Conservation (phyloP, 306 rosid species). For the Astragalus glycyphyllos region DNA sequence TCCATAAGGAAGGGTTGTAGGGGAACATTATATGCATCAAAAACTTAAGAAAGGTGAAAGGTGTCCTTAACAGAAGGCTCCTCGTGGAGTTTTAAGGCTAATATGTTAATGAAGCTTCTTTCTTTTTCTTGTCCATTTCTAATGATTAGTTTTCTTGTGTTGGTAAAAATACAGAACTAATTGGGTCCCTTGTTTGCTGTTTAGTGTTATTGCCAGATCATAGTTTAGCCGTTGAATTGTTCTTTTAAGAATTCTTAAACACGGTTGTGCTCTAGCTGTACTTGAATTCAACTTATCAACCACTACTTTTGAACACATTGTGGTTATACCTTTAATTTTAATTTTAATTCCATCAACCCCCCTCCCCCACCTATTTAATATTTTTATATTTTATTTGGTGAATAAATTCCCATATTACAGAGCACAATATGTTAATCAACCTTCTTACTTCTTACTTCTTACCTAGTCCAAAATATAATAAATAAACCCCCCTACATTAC, state of each 20-base stretch:
- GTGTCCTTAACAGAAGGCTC: slow-evolving; percentile 31
- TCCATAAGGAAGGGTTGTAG: slow-evolving; percentile 46
- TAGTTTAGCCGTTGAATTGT: slow-evolving; percentile 38
- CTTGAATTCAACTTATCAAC: slow-evolving; percentile 45
- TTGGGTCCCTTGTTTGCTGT: slow-evolving; percentile 49
- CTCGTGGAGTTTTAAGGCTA: neutral
- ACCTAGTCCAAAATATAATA: too few species aligned
- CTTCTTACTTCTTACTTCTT: too few species aligned
- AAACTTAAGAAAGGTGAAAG: slow-evolving; percentile 21
- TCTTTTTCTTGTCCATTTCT: neutral
- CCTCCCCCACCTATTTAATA: neutral
- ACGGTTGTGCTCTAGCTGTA: slow-evolving; percentile 42
- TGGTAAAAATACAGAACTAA: slow-evolving; percentile 34
- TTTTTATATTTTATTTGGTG: neutral
- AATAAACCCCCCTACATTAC: too few species aligned
- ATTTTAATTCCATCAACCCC: slow-evolving; percentile 2
- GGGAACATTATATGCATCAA: slow-evolving; percentile 33
- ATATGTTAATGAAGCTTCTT: slow-evolving; percentile 37
- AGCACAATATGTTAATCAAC: too few species aligned
- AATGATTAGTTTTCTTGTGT: slow-evolving; percentile 15
- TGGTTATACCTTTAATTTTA: neutral
- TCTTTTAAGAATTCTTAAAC: slow-evolving; percentile 26
- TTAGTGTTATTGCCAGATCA: slow-evolving; percentile 42
- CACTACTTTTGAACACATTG: slow-evolving; percentile 30
- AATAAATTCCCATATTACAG: too few species aligned